Conservation (phyloP, 768 basidiomycete species). For the Amanita muscaria region DNA sequence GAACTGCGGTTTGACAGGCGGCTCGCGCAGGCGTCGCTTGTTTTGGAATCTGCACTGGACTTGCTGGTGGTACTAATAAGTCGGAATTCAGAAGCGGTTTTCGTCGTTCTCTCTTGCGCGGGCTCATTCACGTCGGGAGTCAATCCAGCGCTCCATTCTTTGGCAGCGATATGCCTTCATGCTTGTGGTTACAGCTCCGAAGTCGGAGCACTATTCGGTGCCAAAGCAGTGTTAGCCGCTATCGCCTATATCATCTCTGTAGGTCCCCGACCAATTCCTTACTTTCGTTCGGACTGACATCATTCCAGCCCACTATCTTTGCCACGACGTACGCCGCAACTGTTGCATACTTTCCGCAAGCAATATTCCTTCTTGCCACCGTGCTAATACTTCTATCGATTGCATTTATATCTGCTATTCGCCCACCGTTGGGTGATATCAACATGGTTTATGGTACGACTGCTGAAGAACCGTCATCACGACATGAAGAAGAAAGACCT, state of each 20-base stretch:
- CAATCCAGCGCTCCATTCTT: slow-evolving; percentile 60
- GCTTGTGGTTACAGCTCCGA: slow-evolving; percentile 36
- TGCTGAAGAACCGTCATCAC: too few relatives aligned
- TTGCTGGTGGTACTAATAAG: slow-evolving; percentile 47
- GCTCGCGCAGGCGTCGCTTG: slow-evolving; percentile 53
- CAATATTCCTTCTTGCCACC: too few relatives aligned
- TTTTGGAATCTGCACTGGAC: slow-evolving; percentile 61
- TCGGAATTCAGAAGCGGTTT: slow-evolving; percentile 41
- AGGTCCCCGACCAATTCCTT: too few relatives aligned
- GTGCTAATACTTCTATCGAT: too few relatives aligned
- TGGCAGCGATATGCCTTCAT: slow-evolving; percentile 61
- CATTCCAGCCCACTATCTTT: too few relatives aligned
- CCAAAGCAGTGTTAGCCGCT: slow-evolving; percentile 59
- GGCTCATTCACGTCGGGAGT: slow-evolving; percentile 62
- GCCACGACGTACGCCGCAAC: too few relatives aligned
- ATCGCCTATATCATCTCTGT: slow-evolving; percentile 55
- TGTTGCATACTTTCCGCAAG: too few relatives aligned
- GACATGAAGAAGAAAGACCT: too few relatives aligned
- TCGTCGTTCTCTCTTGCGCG: slow-evolving; percentile 51
- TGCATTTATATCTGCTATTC: too few relatives aligned
- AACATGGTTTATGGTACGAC: too few relatives aligned
- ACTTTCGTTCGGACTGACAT: too few relatives aligned
- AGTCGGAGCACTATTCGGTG: slow-evolving; percentile 61
- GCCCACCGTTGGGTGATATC: too few relatives aligned
- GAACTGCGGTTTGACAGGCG: slow-evolving; percentile 63